Evolutionary conservation across 2,329 filamentous ascomycete species (phyloP).

Genomic region (Lasiodiplodia theobromae): DNA sequence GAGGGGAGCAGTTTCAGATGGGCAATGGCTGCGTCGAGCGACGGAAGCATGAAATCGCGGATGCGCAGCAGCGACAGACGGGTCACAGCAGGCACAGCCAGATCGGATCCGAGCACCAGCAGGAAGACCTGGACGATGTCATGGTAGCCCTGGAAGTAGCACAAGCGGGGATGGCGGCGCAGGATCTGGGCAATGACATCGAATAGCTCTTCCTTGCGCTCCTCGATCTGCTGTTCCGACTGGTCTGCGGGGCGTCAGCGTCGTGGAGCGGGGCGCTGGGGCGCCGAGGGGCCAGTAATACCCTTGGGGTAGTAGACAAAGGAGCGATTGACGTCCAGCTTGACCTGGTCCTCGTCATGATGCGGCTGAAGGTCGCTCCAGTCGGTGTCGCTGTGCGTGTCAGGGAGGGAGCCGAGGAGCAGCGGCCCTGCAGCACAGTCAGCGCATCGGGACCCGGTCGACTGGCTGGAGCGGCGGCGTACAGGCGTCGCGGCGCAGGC

Average conservation of each 20-base stretch:
- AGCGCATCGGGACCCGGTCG: constrained; percentile 29
- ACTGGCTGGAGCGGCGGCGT: constrained; percentile 49
- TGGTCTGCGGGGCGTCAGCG: constrained; percentile 60
- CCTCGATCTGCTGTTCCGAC: constrained; percentile 71
- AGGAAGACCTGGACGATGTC: constrained; percentile 97
- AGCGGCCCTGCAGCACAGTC: constrained; percentile 65
- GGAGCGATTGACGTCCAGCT: constrained; percentile 91
- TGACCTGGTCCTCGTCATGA: constrained; percentile 87
- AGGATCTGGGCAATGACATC: constrained; percentile 82
- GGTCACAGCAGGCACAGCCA: constrained; percentile 70
- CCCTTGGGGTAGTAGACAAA: constrained; percentile 94
- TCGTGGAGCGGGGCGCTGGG: constrained; percentile 21
- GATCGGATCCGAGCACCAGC: constrained; percentile 74
- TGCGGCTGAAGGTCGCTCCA: constrained; percentile 77
- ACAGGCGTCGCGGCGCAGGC: constrained; percentile 78
- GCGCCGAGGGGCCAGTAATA: constrained; percentile 53
- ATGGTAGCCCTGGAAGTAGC: constrained; percentile 98
- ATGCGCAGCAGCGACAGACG: constrained; percentile 91
- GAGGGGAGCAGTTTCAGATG: constrained; percentile 89
- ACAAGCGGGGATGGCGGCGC: constrained; percentile 80
- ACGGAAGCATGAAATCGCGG: constrained; percentile 96
- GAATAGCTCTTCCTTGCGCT: constrained; percentile 78
- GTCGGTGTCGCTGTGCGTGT: not conserved
- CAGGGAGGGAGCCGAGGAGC: constrained; percentile 49
- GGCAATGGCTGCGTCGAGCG: constrained; percentile 77